Base-by-base conservation (phyloP, 495 filamentous ascomycete genomes). In the Pseudomonodictys pantanalensis region DNA sequence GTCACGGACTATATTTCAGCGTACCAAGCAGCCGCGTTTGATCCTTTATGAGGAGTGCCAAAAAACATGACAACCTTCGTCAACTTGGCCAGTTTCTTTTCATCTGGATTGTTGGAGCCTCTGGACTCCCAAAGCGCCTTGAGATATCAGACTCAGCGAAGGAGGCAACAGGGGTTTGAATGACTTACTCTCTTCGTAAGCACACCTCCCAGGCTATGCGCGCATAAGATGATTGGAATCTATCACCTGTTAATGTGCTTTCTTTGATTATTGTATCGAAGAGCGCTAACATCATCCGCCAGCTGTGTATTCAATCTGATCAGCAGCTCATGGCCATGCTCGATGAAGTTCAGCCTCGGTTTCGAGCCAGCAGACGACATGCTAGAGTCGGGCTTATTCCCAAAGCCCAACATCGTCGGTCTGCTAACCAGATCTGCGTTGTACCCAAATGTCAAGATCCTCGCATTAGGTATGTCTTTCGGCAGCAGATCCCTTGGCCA, bases 381-480 rank as follows among this genome's bases (percentile, higher is more conserved):
- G 10, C 5, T 48, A 9, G 45, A n/a, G n/a, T n/a, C n/a, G n/a
- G n/a, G n/a, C n/a, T n/a, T n/a, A n/a, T n/a, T n/a, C n/a, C n/a
- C n/a, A n/a, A n/a, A n/a, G n/a, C n/a, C n/a, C n/a, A n/a, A n/a
- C n/a, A n/a, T n/a, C n/a, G n/a, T n/a, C n/a, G n/a, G n/a, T n/a
- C n/a, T n/a, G n/a, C n/a, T n/a, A n/a, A n/a, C 43, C 5, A 57
- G 30, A 8, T 57, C 35, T 1, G 56, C 22, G 24, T 60, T 35
- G 25, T 60, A 60, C 7, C 56, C 56, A 52, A 60, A 60, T 1
- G 56, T 52, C 3, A 43, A 53, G 30, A 60, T 60, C 24, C 44
- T 4, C 2, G 56, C 32, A 18, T 41, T 59, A 1, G 56, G 56
- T 8, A 50, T 41, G 30, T 50, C 56, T 33, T 30, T 44, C 12